Percentiles rank a stretch among this genome's conserved stretches.
Evolutionary conservation across 83 land plant genomes (phyloP).

Genomic region (Thuja plicata): DNA sequence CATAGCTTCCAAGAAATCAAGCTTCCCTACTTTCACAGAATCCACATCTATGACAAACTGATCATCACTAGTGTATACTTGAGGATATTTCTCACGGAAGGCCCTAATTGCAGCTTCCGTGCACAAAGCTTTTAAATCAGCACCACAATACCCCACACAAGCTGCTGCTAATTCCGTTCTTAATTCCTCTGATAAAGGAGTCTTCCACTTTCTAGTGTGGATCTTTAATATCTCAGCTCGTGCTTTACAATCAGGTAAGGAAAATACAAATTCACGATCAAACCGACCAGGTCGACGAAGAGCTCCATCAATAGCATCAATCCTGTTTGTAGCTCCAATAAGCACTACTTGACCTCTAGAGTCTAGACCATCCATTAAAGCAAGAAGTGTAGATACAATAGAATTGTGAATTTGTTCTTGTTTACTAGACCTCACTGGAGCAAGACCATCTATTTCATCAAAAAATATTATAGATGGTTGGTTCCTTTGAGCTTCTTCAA

Average conservation of each 20-base stretch:
- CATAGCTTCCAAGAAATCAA: slow-evolving; percentile 91
- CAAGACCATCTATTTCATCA: slow-evolving; percentile 99
- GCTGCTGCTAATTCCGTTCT: slow-evolving; percentile 86
- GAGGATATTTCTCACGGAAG: slow-evolving; percentile 92
- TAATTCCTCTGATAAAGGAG: slow-evolving; percentile 71
- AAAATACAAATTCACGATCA: slow-evolving; percentile 90
- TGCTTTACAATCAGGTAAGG: slow-evolving; percentile 89
- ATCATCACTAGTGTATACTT: slow-evolving; percentile 93
- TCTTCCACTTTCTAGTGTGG: slow-evolving; percentile 95
- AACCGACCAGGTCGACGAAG: slow-evolving; percentile 94
- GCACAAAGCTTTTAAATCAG: slow-evolving; percentile 93
- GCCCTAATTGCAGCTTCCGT: slow-evolving; percentile 99
- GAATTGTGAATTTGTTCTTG: slow-evolving; percentile 99
- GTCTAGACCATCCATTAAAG: slow-evolving; percentile 98
- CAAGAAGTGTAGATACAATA: slow-evolving; percentile 97
- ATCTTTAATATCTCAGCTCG: slow-evolving; percentile 85
- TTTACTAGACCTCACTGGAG: slow-evolving; percentile 97
- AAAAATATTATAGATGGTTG: slow-evolving; percentile 98
- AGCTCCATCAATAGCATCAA: slow-evolving; percentile 98
- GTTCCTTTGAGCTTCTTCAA: slow-evolving; percentile 98
- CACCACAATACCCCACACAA: slow-evolving; percentile 99
- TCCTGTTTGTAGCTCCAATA: slow-evolving; percentile 96
- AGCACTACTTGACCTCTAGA: slow-evolving; percentile 97
- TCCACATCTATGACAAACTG: slow-evolving; percentile 93
- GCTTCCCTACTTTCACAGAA: slow-evolving; percentile 73